Base-by-base conservation (phyloP, 306 rosid genomes). In the Hippophae gyantsensis region DNA sequence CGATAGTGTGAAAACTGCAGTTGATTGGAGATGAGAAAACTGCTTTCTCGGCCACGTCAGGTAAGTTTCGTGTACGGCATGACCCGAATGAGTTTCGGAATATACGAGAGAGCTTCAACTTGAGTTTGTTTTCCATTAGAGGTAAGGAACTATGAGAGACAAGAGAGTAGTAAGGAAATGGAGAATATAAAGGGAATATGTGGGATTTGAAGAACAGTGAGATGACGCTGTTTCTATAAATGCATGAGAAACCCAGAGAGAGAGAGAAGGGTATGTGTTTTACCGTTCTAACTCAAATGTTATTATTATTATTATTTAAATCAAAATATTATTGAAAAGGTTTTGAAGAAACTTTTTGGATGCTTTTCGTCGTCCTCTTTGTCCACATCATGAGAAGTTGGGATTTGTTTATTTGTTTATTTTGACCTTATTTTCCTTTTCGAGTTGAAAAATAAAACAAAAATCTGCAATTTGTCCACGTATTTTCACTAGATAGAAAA, bases 51-150 rank as follows among this genome's bases (percentile, higher is more conserved):
- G 83, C 70, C 0, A 84, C 84, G 52, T 93, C 94, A 0, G 85
- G 62, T 38, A 82, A 12, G 78, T 82, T 77, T 18, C 85, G 74
- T 68, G 94, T 67, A 7, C 93, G 67, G 63, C 99, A 93, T 7
- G 95, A 83, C 27, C 82, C 86, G 63, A 88, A 79, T 7, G 99
- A 84, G 72, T 93, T 69, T 1, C 86, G 89, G 68, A 88, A 82
- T 78, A 93, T 84, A 79, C 92, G 86, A 61, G 95, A 80, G 75
- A 93, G 79, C 65, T 84, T 77, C 55, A 69, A 56, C 74, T 82
- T 88, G 62, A 88, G 82, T 25, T 84, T 66, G 72, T 68, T 82
- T 42, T 93, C 89, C 99, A 93, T 92, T 32, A 48, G 18, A 54
- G 72, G 58, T 57, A 57, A 4, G 23, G 27, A 14, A 60, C 51